Evolutionary conservation across 1,284 basidiomycete genomes (phyloP).

Genomic region (Mycosarcoma mackinlayi): DNA sequence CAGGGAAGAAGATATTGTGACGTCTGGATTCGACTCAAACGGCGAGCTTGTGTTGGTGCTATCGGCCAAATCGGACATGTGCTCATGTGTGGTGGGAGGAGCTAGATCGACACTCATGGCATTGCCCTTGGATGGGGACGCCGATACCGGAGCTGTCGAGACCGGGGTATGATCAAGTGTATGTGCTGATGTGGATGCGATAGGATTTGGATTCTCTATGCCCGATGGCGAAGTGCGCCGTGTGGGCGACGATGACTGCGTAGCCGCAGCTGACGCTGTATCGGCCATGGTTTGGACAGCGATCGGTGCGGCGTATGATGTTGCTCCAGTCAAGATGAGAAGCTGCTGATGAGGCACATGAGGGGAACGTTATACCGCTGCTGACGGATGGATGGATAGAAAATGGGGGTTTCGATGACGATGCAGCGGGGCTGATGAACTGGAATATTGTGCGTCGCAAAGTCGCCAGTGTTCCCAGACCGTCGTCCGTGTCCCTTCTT

Average conservation of each 20-base stretch:
- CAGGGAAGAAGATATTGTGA: conserved; percentile 14
- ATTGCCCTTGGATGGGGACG: background rate
- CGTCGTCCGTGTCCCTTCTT: too few relatives aligned
- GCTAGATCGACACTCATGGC: background rate
- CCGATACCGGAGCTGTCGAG: background rate
- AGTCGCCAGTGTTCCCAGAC: background rate
- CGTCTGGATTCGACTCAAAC: conserved; percentile 2
- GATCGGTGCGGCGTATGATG: background rate
- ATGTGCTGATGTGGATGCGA: conserved; percentile 54
- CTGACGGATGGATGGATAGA: conserved; percentile 9
- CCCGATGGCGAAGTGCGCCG: conserved; percentile 37
- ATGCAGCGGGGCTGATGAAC: background rate
- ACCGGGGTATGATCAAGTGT: conserved; percentile 35
- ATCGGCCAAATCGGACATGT: background rate
- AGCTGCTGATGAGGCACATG: conserved; percentile 14
- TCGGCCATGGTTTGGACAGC: conserved; percentile 19
- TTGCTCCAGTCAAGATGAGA: conserved; percentile 16
- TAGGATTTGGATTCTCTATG: conserved; percentile 43
- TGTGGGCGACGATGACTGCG: conserved; percentile 24
- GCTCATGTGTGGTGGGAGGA: background rate
- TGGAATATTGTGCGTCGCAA: background rate
- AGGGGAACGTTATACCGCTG: background rate
- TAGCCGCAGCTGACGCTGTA: conserved; percentile 12
- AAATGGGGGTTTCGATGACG: background rate
- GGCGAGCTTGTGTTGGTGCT: background rate